phyloP scores from a whole-genome alignment of 768 basidiomycete species.

The Mycena amicta region DNA sequence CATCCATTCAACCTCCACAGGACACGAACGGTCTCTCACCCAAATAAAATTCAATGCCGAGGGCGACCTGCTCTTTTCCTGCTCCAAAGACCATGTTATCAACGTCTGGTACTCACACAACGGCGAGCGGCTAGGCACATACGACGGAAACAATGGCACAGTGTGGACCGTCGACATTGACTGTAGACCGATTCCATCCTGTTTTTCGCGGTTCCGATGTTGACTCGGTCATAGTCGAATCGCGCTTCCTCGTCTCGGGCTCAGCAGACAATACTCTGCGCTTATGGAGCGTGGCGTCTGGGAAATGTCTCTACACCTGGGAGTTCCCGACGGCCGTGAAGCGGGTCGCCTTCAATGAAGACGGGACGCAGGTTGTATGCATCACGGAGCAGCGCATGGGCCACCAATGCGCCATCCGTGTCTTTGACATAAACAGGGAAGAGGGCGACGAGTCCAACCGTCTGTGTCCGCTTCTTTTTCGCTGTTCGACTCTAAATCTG shows the following conservation, averaged over 20 bases:
- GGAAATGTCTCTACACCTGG: constrained; percentile 93
- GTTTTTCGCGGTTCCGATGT: neutral
- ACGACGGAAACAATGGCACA: constrained; percentile 92
- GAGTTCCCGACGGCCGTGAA: constrained; percentile 99
- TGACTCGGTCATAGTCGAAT: constrained; percentile 54
- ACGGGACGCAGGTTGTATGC: constrained; percentile 81
- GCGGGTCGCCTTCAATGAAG: constrained; percentile 88
- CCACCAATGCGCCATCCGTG: constrained; percentile 83
- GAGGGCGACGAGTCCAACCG: constrained; percentile 82
- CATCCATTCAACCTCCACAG: constrained; percentile 40
- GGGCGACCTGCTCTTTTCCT: constrained; percentile 94
- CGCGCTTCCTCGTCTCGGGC: constrained; percentile 85
- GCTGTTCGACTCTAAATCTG: neutral
- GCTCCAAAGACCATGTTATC: constrained; percentile 92
- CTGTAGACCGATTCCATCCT: constrained; percentile 55
- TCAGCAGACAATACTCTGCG: constrained; percentile 93
- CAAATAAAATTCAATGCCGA: constrained; percentile 98
- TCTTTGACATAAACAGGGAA: constrained; percentile 78
- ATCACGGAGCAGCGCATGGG: constrained; percentile 99
- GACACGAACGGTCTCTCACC: constrained; percentile 95
- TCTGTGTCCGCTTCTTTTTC: constrained; percentile 42
- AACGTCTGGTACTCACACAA: constrained; percentile 98
- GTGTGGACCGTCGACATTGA: constrained; percentile 98
- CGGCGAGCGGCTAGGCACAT: constrained; percentile 95
- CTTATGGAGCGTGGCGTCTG: constrained; percentile 86